Conservation (phyloP, 139 green algal genomes). For the Volvox reticuliferus region DNA sequence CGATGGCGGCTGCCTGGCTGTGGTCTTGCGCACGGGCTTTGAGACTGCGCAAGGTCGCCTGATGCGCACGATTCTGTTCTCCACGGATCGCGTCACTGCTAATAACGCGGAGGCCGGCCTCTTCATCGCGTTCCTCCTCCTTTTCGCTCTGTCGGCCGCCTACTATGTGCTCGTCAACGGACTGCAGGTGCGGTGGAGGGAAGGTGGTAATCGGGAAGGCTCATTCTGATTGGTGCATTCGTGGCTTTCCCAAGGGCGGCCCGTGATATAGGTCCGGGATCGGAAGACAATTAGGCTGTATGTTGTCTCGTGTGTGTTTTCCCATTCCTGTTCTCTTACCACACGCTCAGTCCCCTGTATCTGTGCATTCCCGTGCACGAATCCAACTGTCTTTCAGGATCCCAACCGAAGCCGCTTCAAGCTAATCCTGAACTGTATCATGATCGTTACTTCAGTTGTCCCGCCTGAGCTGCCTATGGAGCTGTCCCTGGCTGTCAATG, state of each 20-base stretch:
- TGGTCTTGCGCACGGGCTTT: slow-evolving; percentile 97
- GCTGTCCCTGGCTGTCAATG: slow-evolving; percentile 95
- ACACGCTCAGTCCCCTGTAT: not conserved
- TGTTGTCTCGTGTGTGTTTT: too few species aligned
- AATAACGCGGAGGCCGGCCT: slow-evolving; percentile 95
- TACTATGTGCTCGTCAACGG: slow-evolving; percentile 91
- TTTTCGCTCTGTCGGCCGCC: slow-evolving; percentile 92
- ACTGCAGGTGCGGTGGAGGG: slow-evolving; percentile 62
- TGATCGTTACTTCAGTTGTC: slow-evolving; percentile 98
- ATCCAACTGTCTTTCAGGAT: slow-evolving; percentile 70
- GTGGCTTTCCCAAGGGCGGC: too few species aligned
- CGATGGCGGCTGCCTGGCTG: slow-evolving; percentile 92
- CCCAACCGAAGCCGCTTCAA: slow-evolving; percentile 94
- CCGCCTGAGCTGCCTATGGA: slow-evolving; percentile 99
- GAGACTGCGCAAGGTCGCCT: slow-evolving; percentile 90
- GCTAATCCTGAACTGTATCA: slow-evolving; percentile 97
- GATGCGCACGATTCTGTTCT: slow-evolving; percentile 99
- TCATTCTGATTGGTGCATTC: too few species aligned
- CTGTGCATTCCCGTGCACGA: too few species aligned
- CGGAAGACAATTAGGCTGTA: too few species aligned
- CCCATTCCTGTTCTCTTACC: not conserved
- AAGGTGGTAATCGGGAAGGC: not conserved
- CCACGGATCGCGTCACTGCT: slow-evolving; percentile 92
- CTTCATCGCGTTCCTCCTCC: slow-evolving; percentile 98
- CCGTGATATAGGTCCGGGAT: too few species aligned